These are phyloP conservation scores for Gossypium davidsonii DNA, from an alignment of 441 rosid species.

Conservation along the genomic window DNA sequence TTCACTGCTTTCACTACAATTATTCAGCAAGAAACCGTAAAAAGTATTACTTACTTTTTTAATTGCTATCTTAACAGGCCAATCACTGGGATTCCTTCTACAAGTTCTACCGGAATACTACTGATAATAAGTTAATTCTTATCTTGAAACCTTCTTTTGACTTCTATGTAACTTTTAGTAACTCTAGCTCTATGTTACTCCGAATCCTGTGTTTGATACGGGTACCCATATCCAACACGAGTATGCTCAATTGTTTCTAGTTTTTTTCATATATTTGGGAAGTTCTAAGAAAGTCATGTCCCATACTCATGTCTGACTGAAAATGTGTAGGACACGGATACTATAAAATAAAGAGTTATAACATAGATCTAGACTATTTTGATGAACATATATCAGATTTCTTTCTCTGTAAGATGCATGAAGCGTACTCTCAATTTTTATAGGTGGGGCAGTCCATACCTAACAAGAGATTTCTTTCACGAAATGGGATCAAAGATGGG, in stretches of 20 bases:
- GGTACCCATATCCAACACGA: not conserved
- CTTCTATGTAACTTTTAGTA: not conserved
- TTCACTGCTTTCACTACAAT: slow-evolving; percentile 1
- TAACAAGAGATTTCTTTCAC: slow-evolving; percentile 84
- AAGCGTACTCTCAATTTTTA: slow-evolving; percentile 7
- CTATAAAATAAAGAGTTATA: too few relatives aligned
- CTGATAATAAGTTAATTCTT: slow-evolving; percentile 75
- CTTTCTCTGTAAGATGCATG: slow-evolving; percentile 10
- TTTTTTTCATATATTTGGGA: not conserved
- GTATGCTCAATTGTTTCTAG: not conserved
- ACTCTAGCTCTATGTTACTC: not conserved
- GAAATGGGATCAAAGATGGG: slow-evolving; percentile 74
- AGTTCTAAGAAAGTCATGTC: not conserved
- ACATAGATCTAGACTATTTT: not conserved
- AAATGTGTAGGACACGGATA: too few relatives aligned
- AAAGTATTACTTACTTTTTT: not conserved
- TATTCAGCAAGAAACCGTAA: not conserved
- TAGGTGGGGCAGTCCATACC: slow-evolving; percentile 95
- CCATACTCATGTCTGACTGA: not conserved
- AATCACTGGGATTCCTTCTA: slow-evolving; percentile 93
- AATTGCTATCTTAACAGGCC: slow-evolving; percentile 48
- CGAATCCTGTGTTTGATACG: not conserved
- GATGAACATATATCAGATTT: not conserved
- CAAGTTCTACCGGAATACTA: slow-evolving; percentile 78
- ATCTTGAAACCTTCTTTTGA: slow-evolving; percentile 1